These are phyloP conservation scores for Ajuga chamaepitys DNA, from an alignment of 257 asterid species.

Conservation along the genomic window DNA sequence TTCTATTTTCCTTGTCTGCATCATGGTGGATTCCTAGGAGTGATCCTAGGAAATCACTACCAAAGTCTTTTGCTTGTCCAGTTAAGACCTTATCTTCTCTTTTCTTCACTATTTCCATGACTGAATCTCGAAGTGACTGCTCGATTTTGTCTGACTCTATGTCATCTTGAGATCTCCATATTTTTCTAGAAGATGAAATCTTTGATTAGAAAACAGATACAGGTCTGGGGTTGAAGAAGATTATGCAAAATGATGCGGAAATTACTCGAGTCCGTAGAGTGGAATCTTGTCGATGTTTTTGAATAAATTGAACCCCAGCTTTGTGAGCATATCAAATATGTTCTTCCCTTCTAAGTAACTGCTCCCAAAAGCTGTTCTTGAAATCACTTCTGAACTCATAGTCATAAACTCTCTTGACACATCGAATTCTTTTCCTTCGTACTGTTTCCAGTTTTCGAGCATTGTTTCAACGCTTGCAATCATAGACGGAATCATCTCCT, in stretches of 20 bases:
- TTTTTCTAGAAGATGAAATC: slow-evolving; percentile 16
- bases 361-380: slow-evolving; percentile 71
- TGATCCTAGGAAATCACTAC: slow-evolving; percentile 50
- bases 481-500: slow-evolving; percentile 58
- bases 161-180: slow-evolving; percentile 26
- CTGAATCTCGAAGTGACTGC: slow-evolving; percentile 23
- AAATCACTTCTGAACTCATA: slow-evolving; percentile 46
- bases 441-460: slow-evolving; percentile 42
- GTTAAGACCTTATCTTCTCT: slow-evolving; percentile 25
- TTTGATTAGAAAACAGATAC: neutral
- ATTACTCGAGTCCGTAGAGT: slow-evolving; percentile 25
- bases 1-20: slow-evolving; percentile 24
- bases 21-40: slow-evolving; percentile 41
- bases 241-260: neutral
- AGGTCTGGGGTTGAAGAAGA: neutral
- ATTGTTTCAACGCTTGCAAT: slow-evolving; percentile 38
- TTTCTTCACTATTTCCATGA: slow-evolving; percentile 27
- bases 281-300: slow-evolving; percentile 19
- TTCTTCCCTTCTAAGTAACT: slow-evolving; percentile 54
- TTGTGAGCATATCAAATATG: slow-evolving; percentile 39
- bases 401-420: slow-evolving; percentile 29
- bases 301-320: slow-evolving; percentile 22
- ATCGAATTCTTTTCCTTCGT: slow-evolving; percentile 37
- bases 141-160: slow-evolving; percentile 39
- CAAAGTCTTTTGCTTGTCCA: slow-evolving; percentile 25